These are phyloP conservation scores for Fusarium pseudoanthophilum DNA, from an alignment of 2,329 filamentous ascomycete species.

Conservation along the genomic window DNA sequence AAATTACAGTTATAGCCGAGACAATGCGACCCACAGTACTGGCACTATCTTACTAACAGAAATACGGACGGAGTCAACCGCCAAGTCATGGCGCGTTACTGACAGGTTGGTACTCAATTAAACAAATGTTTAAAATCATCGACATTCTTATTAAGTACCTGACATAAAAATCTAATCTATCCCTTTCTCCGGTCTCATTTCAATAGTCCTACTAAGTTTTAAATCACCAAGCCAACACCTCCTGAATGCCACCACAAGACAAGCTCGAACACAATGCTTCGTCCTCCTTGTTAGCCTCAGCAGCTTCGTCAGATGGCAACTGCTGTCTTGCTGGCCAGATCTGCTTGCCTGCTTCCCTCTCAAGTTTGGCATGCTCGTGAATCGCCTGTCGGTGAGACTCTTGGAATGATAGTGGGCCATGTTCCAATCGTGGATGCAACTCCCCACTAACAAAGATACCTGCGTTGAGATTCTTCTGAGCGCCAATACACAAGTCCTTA, in stretches of 20 bases:
- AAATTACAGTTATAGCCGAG: neutral
- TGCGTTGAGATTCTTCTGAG: conserved; percentile 19
- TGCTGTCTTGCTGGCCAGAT: conserved; percentile 28
- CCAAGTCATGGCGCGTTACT: neutral
- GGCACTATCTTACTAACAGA: neutral
- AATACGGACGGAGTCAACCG: neutral
- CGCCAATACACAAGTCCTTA: conserved; percentile 23
- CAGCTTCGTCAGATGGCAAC: neutral
- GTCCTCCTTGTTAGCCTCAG: conserved; percentile 13
- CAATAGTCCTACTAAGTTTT: too few relatives aligned
- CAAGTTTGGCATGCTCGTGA: conserved; percentile 18
- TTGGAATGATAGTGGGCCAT: conserved; percentile 32
- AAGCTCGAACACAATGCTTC: conserved; percentile 19
- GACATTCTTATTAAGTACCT: neutral
- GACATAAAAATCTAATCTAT: neutral
- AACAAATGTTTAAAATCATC: neutral
- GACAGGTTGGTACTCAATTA: neutral
- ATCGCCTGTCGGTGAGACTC: conserved; percentile 28
- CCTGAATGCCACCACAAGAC: conserved; percentile 17
- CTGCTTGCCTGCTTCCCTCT: conserved; percentile 6
- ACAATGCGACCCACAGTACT: neutral
- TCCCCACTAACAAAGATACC: conserved; percentile 27
- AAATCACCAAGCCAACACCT: conserved; percentile 21
- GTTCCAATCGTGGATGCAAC: conserved; percentile 28
- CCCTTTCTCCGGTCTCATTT: neutral